A percentile compares a stretch with the other conserved stretches of the same genome.
These are phyloP conservation scores for Cyberlindnera sargentensis DNA, from an alignment of 805 yeast genomes.

Conservation along the genomic window DNA sequence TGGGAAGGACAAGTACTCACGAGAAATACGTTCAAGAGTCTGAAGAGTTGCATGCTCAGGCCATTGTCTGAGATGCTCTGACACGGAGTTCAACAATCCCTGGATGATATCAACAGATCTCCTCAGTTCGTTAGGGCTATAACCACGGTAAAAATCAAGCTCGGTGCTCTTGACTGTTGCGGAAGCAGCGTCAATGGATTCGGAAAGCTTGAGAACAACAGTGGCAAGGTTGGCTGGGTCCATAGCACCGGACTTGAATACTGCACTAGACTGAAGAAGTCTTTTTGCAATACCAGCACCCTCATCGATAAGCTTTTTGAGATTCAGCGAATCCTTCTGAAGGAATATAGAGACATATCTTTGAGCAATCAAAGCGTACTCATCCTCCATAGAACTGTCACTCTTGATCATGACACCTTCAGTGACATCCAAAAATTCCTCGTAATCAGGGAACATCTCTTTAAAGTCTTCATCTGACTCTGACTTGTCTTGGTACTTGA, in stretches of 20 bases:
- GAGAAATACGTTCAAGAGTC: conserved; percentile 54
- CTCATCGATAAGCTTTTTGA: conserved; percentile 29
- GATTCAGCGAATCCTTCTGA: conserved; percentile 6
- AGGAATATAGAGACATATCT: conserved; percentile 40
- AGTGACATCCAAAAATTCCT: conserved; percentile 44
- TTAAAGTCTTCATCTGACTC: conserved; percentile 78
- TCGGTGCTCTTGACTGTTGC: conserved; percentile 28
- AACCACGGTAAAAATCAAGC: conserved; percentile 58
- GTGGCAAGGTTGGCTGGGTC: conserved; percentile 29
- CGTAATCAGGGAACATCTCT: conserved; percentile 82
- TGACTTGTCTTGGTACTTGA: conserved; percentile 55
- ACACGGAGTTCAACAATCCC: conserved; percentile 37
- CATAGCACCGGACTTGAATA: conserved; percentile 17
- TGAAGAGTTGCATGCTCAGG: conserved; percentile 91
- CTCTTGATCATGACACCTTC: conserved; percentile 18
- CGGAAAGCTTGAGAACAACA: conserved; percentile 27
- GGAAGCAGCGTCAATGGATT: conserved; percentile 26
- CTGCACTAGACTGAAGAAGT: conserved; percentile 21
- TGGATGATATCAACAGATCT: conserved; percentile 46
- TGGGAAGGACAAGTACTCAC: conserved; percentile 60
- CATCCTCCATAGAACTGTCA: conserved; percentile 33
- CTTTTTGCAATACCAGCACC: conserved; percentile 33
- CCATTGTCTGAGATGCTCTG: conserved; percentile 57
- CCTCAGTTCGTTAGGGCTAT: conserved; percentile 52
- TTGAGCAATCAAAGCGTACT: conserved; percentile 41